These are phyloP conservation scores for Omphalotus guepiniiformis DNA, from an alignment of 768 basidiomycete species.

Conservation along the genomic window DNA sequence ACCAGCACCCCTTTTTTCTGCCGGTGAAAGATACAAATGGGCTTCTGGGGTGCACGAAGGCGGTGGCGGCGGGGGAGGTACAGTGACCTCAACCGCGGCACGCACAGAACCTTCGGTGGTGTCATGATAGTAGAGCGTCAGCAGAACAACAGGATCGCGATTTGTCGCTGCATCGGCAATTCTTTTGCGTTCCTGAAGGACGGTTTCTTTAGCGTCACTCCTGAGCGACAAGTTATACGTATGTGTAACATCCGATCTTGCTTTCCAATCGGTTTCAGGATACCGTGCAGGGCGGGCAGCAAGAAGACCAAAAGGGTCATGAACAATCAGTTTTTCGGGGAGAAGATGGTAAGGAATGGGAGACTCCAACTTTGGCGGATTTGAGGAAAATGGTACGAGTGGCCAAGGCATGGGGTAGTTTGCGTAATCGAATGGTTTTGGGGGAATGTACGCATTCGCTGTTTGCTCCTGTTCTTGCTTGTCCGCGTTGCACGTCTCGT, in stretches of 20 bases:
- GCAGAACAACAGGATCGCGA: not conserved
- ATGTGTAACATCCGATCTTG: conserved; percentile 26
- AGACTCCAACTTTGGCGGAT: conserved; percentile 23
- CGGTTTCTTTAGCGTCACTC: not conserved
- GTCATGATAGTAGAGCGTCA: conserved; percentile 15
- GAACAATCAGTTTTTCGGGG: conserved; percentile 37
- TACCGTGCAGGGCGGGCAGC: not conserved
- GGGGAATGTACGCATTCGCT: not conserved
- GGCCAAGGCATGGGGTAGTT: conserved; percentile 40
- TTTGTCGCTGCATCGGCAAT: not conserved
- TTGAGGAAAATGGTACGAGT: conserved; percentile 28
- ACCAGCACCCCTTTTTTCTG: not conserved
- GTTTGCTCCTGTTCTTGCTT: too few relatives aligned
- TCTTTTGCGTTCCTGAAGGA: conserved; percentile 3
- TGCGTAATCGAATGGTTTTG: conserved; percentile 23
- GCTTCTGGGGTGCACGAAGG: conserved; percentile 26
- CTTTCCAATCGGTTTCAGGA: conserved; percentile 18
- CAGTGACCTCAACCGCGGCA: conserved; percentile 11
- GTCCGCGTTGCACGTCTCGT: too few relatives aligned
- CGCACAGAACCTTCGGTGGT: conserved; percentile 21
- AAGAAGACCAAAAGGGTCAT: conserved; percentile 38
- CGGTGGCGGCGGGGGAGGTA: conserved; percentile 14
- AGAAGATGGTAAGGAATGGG: conserved; percentile 29
- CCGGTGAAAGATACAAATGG: conserved; percentile 13
- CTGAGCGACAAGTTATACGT: conserved; percentile 23